A percentile compares a stretch with the other conserved stretches of the same genome.
These are phyloP conservation scores for Talaromyces sp. DNA, from an alignment of 2,329 filamentous ascomycete species.

Conservation along the genomic window DNA sequence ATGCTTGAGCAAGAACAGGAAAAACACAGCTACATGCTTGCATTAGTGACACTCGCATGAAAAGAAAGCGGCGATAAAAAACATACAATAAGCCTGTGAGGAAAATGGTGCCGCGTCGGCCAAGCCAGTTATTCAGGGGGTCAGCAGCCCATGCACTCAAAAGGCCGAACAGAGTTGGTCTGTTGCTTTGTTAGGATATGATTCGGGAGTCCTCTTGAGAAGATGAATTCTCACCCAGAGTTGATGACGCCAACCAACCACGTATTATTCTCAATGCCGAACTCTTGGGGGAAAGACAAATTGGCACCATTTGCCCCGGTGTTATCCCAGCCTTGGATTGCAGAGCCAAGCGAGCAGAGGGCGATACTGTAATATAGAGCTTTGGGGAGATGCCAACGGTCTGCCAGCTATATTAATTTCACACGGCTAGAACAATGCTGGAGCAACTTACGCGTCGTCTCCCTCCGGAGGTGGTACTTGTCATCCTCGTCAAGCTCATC, in stretches of 20 bases:
- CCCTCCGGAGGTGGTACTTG: slow-evolving; percentile 37
- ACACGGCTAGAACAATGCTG: background rate
- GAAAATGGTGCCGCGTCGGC: slow-evolving; percentile 63
- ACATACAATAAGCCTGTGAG: slow-evolving; percentile 60
- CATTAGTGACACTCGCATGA: background rate
- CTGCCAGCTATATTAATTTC: background rate
- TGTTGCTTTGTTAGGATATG: background rate
- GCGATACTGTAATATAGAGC: slow-evolving; percentile 49
- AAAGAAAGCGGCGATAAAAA: slow-evolving; percentile 33
- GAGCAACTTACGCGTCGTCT: slow-evolving; percentile 33
- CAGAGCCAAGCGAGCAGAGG: slow-evolving; percentile 49
- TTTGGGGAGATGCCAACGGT: slow-evolving; percentile 47
- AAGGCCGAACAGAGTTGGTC: background rate
- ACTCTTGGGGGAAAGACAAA: slow-evolving; percentile 44
- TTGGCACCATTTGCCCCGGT: slow-evolving; percentile 48
- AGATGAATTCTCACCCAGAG: slow-evolving; percentile 15
- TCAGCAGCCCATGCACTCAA: slow-evolving; percentile 58
- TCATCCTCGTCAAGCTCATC: slow-evolving; percentile 42
- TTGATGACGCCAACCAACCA: slow-evolving; percentile 67
- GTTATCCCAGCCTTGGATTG: slow-evolving; percentile 49
- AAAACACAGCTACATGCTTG: background rate
- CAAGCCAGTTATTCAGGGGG: slow-evolving; percentile 56
- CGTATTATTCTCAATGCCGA: slow-evolving; percentile 44
- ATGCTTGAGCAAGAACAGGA: background rate
- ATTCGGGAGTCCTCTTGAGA: background rate